phyloP scores from a whole-genome alignment of 208 protist species.

The Trypanosoma scelopori region DNA sequence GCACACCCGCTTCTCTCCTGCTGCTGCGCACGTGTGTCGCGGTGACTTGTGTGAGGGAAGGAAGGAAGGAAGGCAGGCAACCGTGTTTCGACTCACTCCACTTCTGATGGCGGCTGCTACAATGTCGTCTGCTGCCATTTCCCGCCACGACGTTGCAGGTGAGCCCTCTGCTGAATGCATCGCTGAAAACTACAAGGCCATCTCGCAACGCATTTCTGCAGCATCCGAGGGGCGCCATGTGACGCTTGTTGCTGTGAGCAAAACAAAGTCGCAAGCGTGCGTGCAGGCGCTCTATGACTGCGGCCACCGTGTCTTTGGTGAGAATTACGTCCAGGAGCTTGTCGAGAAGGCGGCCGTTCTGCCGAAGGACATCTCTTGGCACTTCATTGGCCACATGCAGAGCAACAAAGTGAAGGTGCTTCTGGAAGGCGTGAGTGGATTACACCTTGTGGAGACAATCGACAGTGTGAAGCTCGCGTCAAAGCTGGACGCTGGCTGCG shows the following conservation, averaged over 20 bases:
- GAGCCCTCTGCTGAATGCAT: constrained; percentile 58
- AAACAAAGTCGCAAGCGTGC: constrained; percentile 79
- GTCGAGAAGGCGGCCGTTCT: constrained; percentile 80
- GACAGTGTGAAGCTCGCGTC: constrained; percentile 90
- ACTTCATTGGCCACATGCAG: constrained; percentile 98
- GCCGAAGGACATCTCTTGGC: constrained; percentile 93
- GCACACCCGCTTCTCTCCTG: too few species aligned
- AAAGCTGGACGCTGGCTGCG: constrained; percentile 82
- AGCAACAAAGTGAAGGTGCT: constrained; percentile 96
- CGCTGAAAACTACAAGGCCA: constrained; percentile 51
- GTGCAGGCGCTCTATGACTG: constrained; percentile 58
- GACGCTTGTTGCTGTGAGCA: constrained; percentile 69
- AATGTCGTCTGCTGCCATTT: constrained; percentile 13
- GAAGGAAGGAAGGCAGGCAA: neutral
- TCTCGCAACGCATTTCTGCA: constrained; percentile 33
- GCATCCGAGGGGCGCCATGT: constrained; percentile 42
- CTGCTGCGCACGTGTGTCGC: neutral
- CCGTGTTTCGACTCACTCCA: constrained; percentile 18
- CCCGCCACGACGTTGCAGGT: constrained; percentile 58
- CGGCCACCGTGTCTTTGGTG: constrained; percentile 90
- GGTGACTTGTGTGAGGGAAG: neutral
- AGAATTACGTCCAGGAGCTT: constrained; percentile 98
- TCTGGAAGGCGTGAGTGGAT: constrained; percentile 47
- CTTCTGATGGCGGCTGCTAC: neutral
- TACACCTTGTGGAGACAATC: constrained; percentile 91